phyloP scores from a whole-genome alignment of 23 red algal genomes.

The Chondrus crispus region DNA sequence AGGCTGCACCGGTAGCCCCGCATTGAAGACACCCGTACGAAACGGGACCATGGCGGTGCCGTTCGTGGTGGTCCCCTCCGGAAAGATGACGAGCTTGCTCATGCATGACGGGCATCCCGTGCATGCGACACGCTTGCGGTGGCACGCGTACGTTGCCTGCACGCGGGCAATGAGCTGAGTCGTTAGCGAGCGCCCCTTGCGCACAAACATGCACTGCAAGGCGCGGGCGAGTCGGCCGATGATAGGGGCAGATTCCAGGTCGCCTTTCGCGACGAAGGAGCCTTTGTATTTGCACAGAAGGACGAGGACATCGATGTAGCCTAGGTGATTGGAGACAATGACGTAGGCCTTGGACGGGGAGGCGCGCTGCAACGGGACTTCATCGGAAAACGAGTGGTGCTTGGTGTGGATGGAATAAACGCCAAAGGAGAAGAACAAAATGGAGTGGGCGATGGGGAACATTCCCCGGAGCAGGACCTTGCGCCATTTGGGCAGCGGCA shows the following conservation, averaged over 20 bases:
- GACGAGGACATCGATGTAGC: conserved; percentile 80
- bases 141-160: conserved; percentile 57
- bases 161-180: conserved; percentile 48
- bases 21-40: conserved; percentile 81
- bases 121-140: conserved; percentile 39
- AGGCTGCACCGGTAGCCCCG: conserved; percentile 71
- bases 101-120: conserved; percentile 48
- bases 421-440: conserved; percentile 60
- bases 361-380: background rate
- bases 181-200: conserved; percentile 41
- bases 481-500: conserved; percentile 41
- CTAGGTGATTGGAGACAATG: conserved; percentile 79
- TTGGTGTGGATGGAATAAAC: conserved; percentile 43
- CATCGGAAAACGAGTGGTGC: background rate
- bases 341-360: conserved; percentile 18
- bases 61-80: conserved; percentile 86
- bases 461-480: conserved; percentile 25
- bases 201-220: conserved; percentile 83
- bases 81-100: conserved; percentile 82
- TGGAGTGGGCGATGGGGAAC: conserved; percentile 49
- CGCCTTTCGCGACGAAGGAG: conserved; percentile 86
- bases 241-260: conserved; percentile 41
- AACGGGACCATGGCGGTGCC: conserved; percentile 82
- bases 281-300: conserved; percentile 48
- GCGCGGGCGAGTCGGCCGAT: conserved; percentile 74